Percentiles rank a stretch among this genome's conserved stretches.
phyloP scores from a whole-genome alignment of 768 basidiomycete species.

The Polyporus arcularius region DNA sequence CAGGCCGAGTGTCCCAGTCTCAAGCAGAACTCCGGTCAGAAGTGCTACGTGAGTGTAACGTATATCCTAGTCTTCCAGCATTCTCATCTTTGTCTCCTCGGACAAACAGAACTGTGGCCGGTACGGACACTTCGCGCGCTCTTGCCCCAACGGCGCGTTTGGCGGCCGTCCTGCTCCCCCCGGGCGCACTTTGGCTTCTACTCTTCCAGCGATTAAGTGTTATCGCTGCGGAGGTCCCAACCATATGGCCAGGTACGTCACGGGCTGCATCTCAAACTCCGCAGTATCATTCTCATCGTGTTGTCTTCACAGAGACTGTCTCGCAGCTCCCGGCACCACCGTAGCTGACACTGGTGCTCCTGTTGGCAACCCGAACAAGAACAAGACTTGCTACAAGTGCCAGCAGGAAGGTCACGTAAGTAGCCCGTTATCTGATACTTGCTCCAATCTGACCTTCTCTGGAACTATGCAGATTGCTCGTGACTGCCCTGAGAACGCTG shows the following conservation, averaged over 20 bases:
- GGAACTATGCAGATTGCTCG: constrained; percentile 32
- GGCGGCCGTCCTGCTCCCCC: constrained; percentile 72
- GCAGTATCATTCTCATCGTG: constrained; percentile 4
- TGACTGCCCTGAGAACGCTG: constrained; percentile 36
- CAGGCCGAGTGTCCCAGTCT: constrained; percentile 85
- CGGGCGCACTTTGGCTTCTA: constrained; percentile 70
- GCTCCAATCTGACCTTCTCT: not conserved
- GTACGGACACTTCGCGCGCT: constrained; percentile 79
- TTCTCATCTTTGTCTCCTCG: constrained; percentile 4
- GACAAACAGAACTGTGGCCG: constrained; percentile 66
- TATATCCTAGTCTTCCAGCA: not conserved
- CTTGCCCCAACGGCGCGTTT: constrained; percentile 65
- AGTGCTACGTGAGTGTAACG: constrained; percentile 71
- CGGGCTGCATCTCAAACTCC: constrained; percentile 3
- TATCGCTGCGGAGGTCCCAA: constrained; percentile 89
- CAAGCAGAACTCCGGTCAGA: constrained; percentile 69
- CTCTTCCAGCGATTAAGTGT: constrained; percentile 82
- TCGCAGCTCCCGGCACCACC: constrained; percentile 66
- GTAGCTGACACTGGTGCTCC: constrained; percentile 48
- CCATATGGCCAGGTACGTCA: constrained; percentile 73
- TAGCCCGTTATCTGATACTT: constrained; percentile 8
- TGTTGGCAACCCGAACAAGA: constrained; percentile 54
- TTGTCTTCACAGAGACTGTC: constrained; percentile 63
- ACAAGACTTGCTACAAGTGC: constrained; percentile 87
- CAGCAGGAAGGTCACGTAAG: constrained; percentile 86